A percentile compares a stretch with the other conserved stretches of the same genome.
These are phyloP conservation scores for Phytophthora hibernalis DNA, from an alignment of 352 stramenopile genomes.

Conservation along the genomic window DNA sequence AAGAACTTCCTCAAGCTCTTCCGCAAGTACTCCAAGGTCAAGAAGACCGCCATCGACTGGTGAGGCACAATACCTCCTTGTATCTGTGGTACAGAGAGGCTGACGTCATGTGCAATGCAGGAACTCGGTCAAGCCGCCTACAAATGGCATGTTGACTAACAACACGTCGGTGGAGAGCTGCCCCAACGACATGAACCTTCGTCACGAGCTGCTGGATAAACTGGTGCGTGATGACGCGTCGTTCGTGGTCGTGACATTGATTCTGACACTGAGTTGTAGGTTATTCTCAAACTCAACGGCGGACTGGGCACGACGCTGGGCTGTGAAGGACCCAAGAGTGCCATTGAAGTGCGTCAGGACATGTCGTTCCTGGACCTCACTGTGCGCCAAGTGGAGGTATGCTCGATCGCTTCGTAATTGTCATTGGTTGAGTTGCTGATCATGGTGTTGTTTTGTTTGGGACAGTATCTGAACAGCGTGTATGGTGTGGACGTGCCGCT, in stretches of 20 bases:
- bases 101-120: conserved; percentile 37
- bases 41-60: conserved; percentile 86
- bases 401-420: not conserved
- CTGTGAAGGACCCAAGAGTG: conserved; percentile 93
- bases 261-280: conserved; percentile 46
- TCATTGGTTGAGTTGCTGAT: not conserved
- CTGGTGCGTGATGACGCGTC: conserved; percentile 68
- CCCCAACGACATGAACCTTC: conserved; percentile 92
- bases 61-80: conserved; percentile 22
- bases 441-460: conserved; percentile 1
- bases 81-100: not conserved
- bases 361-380: conserved; percentile 98
- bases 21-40: conserved; percentile 88
- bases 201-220: conserved; percentile 95
- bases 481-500: conserved; percentile 97
- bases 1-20: conserved; percentile 92
- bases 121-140: conserved; percentile 81
- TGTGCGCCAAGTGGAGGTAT: conserved; percentile 96
- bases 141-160: conserved; percentile 73
- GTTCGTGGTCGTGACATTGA: not conserved
- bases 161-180: conserved; percentile 86
- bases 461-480: conserved; percentile 90
- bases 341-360: conserved; percentile 94
- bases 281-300: conserved; percentile 99
- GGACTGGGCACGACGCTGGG: conserved; percentile 99